Evolutionary conservation across 768 basidiomycete species (phyloP).

Genomic region (Mycena albidolilacea): DNA sequence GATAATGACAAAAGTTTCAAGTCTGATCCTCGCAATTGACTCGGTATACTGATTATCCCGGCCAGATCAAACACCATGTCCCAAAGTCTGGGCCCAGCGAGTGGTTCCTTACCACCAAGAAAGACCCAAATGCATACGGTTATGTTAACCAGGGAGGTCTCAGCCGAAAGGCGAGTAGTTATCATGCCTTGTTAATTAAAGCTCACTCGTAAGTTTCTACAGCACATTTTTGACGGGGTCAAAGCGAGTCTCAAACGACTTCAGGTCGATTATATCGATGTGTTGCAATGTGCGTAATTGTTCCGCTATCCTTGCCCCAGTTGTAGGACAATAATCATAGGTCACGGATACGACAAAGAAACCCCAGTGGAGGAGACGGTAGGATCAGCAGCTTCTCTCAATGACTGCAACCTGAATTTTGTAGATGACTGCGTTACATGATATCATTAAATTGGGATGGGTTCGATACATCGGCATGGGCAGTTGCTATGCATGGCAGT

Average conservation of each 20-base stretch:
- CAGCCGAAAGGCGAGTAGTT: too few species aligned
- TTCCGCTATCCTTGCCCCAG: background rate
- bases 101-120: too few species aligned
- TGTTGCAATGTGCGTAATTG: constrained; percentile 70
- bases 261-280: constrained; percentile 82
- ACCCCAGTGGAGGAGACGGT: constrained; percentile 73
- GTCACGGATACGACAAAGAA: constrained; percentile 68
- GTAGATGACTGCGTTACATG: constrained; percentile 77
- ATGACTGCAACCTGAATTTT: background rate
- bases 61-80: constrained; percentile 54
- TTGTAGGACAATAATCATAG: too few species aligned
- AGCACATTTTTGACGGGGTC: constrained; percentile 82
- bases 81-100: too few species aligned
- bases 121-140: too few species aligned
- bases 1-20: constrained; percentile 77
- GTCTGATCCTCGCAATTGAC: constrained; percentile 20
- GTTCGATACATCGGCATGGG: constrained; percentile 74
- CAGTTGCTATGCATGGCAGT: constrained; percentile 70
- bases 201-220: too few species aligned
- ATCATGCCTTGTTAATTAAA: too few species aligned
- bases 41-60: constrained; percentile 26
- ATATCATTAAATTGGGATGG: constrained; percentile 73
- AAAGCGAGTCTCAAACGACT: constrained; percentile 74
- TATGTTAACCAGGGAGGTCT: constrained; percentile 70
- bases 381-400: too few species aligned